Evolutionary conservation across 305 asterid species (phyloP).

Genomic region (Fraxinus velutina): DNA sequence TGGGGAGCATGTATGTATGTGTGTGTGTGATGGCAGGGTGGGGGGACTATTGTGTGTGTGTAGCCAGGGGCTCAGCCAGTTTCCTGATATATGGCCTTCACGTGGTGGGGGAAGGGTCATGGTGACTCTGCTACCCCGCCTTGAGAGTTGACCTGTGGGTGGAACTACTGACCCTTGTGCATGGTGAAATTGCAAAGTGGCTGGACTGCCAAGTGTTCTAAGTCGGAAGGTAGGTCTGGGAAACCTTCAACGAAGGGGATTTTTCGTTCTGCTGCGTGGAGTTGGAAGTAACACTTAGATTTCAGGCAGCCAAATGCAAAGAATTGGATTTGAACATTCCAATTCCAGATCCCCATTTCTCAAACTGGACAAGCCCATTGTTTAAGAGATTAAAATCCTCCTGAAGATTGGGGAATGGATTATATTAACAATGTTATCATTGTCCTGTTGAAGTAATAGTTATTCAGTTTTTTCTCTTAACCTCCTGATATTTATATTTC

Average conservation of each 20-base stretch:
- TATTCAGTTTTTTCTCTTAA: constrained; percentile 4
- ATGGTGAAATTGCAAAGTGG: neutral
- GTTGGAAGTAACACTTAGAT: neutral
- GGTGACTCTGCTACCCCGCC: neutral
- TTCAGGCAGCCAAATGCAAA: neutral
- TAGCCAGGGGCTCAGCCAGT: neutral
- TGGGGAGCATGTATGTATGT: neutral
- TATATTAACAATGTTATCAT: neutral
- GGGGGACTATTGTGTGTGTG: neutral
- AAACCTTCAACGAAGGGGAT: neutral
- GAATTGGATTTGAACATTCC: neutral
- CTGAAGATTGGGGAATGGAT: neutral
- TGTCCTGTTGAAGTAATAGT: constrained; percentile 14
- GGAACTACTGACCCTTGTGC: neutral
- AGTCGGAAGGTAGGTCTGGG: neutral
- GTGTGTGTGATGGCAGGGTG: neutral
- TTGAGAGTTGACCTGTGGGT: neutral
- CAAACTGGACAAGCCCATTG: neutral
- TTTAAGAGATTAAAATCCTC: neutral
- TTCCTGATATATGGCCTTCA: constrained; percentile 1
- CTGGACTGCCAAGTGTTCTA: neutral
- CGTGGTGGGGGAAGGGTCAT: neutral
- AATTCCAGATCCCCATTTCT: neutral
- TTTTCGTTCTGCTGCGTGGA: neutral
- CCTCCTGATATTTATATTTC: constrained; percentile 14